phyloP scores from a whole-genome alignment of 2,329 filamentous ascomycete genomes.

The Fusarium sublunatum region DNA sequence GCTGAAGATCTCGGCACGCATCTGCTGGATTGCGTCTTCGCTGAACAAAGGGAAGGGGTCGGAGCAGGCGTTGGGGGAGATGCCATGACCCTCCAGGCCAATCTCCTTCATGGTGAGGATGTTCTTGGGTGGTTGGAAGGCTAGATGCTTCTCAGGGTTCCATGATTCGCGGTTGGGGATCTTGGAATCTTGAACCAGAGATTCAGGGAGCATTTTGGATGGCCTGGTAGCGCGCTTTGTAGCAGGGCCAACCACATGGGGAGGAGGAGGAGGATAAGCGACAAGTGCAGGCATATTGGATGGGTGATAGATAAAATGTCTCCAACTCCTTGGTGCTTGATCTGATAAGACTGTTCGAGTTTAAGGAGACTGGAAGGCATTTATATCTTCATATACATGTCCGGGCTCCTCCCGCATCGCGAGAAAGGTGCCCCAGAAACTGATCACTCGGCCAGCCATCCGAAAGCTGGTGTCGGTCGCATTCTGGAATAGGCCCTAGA shows the following conservation, averaged over 20 bases:
- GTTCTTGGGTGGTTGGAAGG: slow-evolving; percentile 20
- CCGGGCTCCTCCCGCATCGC: background rate
- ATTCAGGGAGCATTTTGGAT: slow-evolving; percentile 7
- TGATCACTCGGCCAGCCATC: slow-evolving; percentile 3
- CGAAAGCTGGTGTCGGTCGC: background rate
- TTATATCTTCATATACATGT: background rate
- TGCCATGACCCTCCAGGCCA: slow-evolving; percentile 25
- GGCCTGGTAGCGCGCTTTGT: slow-evolving; percentile 8
- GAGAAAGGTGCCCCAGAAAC: background rate
- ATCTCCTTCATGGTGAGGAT: slow-evolving; percentile 43
- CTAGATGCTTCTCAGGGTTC: slow-evolving; percentile 33
- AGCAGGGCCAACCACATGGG: slow-evolving; percentile 7
- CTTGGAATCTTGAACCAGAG: background rate
- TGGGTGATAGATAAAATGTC: background rate
- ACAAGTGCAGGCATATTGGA: slow-evolving; percentile 9
- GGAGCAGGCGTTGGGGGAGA: slow-evolving; percentile 46
- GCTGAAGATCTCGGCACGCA: slow-evolving; percentile 41
- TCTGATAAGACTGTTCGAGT: background rate
- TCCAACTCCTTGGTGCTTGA: background rate
- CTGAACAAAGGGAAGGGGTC: slow-evolving; percentile 48
- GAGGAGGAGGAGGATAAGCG: slow-evolving; percentile 1
- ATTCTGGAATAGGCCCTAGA: background rate
- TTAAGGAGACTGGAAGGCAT: background rate
- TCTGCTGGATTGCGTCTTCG: slow-evolving; percentile 39
- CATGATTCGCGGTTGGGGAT: slow-evolving; percentile 2